Evolutionary conservation across 192 early-diverging fungal genomes (phyloP).

Genomic region (Gamsiella multidivaricata): DNA sequence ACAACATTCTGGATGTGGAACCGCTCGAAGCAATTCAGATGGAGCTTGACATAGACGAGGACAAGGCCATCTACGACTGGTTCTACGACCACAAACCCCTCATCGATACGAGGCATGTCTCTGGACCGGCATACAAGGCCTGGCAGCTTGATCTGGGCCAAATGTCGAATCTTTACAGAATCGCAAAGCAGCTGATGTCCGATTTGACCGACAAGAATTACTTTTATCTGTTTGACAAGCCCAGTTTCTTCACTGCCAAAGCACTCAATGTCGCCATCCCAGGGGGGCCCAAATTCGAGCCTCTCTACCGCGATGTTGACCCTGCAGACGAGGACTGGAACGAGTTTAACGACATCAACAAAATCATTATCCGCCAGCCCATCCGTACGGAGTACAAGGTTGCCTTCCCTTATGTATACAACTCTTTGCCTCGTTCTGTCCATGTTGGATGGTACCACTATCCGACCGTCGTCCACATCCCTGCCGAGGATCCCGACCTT

Average conservation of each 20-base stretch:
- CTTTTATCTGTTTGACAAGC: conserved; percentile 97
- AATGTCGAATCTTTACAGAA: conserved; percentile 94
- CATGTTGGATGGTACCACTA: conserved; percentile 94
- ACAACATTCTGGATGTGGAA: conserved; percentile 98
- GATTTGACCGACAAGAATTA: conserved; percentile 97
- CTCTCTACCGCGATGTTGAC: conserved; percentile 95
- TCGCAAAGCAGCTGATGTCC: conserved; percentile 92
- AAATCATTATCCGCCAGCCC: conserved; percentile 98
- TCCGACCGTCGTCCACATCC: conserved; percentile 90
- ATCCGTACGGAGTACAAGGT: conserved; percentile 99
- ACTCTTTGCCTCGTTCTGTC: conserved; percentile 94
- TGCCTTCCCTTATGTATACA: conserved; percentile 98
- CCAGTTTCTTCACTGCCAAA: conserved; percentile 97
- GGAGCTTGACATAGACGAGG: conserved; percentile 97
- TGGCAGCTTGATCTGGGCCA: conserved; percentile 94
- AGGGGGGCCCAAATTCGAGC: conserved; percentile 98
- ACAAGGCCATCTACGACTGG: conserved; percentile 91
- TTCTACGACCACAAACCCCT: conserved; percentile 98
- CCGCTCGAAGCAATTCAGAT: conserved; percentile 99
- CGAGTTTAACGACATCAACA: conserved; percentile 99
- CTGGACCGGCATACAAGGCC: conserved; percentile 87
- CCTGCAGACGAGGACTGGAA: conserved; percentile 99
- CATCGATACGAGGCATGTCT: conserved; percentile 77
- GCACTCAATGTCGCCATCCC: conserved; percentile 98
- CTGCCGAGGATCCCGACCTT: conserved; percentile 92